Base-by-base conservation (phyloP, 2,329 filamentous ascomycete genomes). In the Ascochyta lentis region DNA sequence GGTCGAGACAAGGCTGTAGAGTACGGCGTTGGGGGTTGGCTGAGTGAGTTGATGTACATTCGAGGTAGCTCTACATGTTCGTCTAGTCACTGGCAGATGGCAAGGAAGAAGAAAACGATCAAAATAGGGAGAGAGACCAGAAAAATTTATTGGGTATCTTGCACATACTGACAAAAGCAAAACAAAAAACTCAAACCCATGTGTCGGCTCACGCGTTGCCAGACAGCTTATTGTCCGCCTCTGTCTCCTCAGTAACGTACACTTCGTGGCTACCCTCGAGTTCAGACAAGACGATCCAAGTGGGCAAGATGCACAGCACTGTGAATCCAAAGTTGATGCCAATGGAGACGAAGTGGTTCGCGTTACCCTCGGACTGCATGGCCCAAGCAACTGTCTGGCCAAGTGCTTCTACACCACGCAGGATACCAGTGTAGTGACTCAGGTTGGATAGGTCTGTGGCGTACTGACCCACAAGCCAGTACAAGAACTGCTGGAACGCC, bases 391-490 rank as follows among this genome's bases (percentile, higher is more conserved):
- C 65, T 2, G 72, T 74, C 59, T 74, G 72, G 0, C 72, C 72
- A 23, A 74, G 54, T 1, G 72, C 72, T 50, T 74, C 72, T 0
- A 71, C 63, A 54, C 72, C 72, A 42, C 72, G 59, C 34, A 74
- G 48, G n/a, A 74, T 74, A 49, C 71, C 71, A n/a, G 70, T 72
- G 41, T 71, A 68, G 58, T 73, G 71, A 13, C 65, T 69, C 35
- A 73, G 33, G 23, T 68, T 69, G 3, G 65, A 69, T 0, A 74
- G 55, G 51, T 73, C 64, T 1, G 69, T 73, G 1, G 72, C 68
- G 34, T 74, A 74, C 56, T 74, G 72, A n/a, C 72, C 72, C 5
- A 74, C 66, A 3, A 74, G 51, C 72, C 72, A 74, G 54, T 74
- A 74, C 16, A 74, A 48, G 35, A 74, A 74, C 46, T 75, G 72